Evolutionary conservation across 2,329 filamentous ascomycete genomes (phyloP).

Genomic region (Chaetomiaceae sp.): DNA sequence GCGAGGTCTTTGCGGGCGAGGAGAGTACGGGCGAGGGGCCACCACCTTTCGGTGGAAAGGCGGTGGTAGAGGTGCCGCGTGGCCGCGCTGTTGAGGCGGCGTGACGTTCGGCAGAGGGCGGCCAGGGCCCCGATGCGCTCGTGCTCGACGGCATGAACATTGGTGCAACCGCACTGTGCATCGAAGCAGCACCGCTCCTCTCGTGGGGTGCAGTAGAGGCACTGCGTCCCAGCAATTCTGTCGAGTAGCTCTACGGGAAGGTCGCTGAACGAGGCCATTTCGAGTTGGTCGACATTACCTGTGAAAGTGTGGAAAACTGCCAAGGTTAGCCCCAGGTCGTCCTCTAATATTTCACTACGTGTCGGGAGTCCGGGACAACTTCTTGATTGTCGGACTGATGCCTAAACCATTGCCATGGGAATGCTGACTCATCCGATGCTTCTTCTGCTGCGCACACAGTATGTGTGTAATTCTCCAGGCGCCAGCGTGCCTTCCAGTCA

Average conservation of each 20-base stretch:
- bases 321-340: too few species aligned
- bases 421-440: too few species aligned
- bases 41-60: neutral
- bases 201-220: neutral
- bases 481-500: too few species aligned
- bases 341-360: too few species aligned
- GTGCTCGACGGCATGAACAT: too few species aligned
- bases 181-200: neutral
- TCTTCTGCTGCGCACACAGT: too few species aligned
- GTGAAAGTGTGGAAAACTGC: too few species aligned
- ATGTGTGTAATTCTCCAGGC: too few species aligned
- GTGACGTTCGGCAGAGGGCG: slow-evolving; percentile 6
- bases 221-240: neutral
- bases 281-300: slow-evolving; percentile 1
- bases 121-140: neutral
- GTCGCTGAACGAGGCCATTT: neutral
- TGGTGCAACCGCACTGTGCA: neutral
- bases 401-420: too few species aligned
- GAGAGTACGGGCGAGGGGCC: slow-evolving; percentile 6
- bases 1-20: slow-evolving; percentile 5
- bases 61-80: slow-evolving; percentile 11
- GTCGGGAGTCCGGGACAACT: too few species aligned
- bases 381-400: too few species aligned
- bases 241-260: slow-evolving; percentile 2
- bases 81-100: neutral